Evolutionary conservation across 2,329 filamentous ascomycete genomes (phyloP), one percentile per base, ranked within the genome.

Genomic region (Colletotrichum paranaense): DNA sequence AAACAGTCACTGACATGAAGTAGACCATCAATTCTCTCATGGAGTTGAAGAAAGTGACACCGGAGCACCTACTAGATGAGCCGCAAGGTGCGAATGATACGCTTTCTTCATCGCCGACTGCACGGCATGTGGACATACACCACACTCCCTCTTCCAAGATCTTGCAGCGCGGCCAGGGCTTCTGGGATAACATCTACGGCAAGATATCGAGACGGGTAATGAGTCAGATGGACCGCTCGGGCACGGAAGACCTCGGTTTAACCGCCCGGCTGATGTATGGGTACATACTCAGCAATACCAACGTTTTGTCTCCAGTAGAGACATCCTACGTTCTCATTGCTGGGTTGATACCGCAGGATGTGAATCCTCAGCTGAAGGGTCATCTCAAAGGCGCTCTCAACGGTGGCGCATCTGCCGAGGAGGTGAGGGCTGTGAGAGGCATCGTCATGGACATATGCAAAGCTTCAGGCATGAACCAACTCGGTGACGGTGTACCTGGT

Each of bases 311-410:
- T 12, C 76, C 82, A 4, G 79, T 79, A 14, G 87, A 89, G 77
- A 89, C 84, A 3, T 88, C 86, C 32, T 87, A 85, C 75, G 84
- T 87, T n/a, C 78, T 89, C 63, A 84, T 89, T 55, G 85, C 87
- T 4, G 86, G 83, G 5, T 73, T 89, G 62, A 84, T 89, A 67
- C 86, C 87, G 14, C 86, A 88, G 78, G 86, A 88, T 79, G 87
- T 86, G 76, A 88, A 88, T 71, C 84, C 86, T 6, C 87, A 89
- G 75, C 78, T 89, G 59, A 89, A 88, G 74, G 87, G 87, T 5
- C 88, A 89, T 79, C 81, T 89, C 19, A 84, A 82, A 75, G 87
- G 87, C 4, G 85, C 86, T 1, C 75, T 88, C 30, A 88, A 88
- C 74, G 84, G 84, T 65, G 87, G 87, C 4, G 87, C 86, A 42